Percentiles rank a stretch among this genome's conserved stretches.
Conservation (phyloP, 2,329 filamentous ascomycete species). For the Botrytis squamosa region DNA sequence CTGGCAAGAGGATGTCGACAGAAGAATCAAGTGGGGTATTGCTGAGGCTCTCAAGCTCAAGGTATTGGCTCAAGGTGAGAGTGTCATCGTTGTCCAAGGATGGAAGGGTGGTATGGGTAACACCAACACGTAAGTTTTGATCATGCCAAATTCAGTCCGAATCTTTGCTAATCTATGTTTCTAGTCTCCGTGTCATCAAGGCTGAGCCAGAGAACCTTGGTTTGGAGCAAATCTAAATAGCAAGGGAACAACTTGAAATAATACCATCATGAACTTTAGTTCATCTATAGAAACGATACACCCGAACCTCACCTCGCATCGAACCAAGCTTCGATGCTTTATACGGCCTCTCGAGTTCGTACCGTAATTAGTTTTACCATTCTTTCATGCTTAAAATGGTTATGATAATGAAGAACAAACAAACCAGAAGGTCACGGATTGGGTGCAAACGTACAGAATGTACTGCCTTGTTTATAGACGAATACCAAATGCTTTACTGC, state of each 20-base stretch:
- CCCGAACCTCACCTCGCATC: constrained; percentile 3
- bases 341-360: constrained; percentile 3
- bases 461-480: constrained; percentile 14
- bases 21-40: constrained; percentile 96
- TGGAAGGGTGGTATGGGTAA: constrained; percentile 91
- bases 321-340: constrained; percentile 12
- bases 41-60: constrained; percentile 79
- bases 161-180: constrained; percentile 13
- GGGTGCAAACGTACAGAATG: constrained; percentile 12
- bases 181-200: constrained; percentile 39
- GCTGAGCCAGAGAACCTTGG: constrained; percentile 37
- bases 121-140: constrained; percentile 65
- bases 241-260: neutral
- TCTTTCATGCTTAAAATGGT: constrained; percentile 13
- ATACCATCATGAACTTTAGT: constrained; percentile 11
- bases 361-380: neutral
- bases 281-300: constrained; percentile 1
- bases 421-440: constrained; percentile 9
- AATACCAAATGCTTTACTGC: constrained; percentile 16
- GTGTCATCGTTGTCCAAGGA: constrained; percentile 81
- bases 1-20: constrained; percentile 99
- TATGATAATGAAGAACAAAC: constrained; percentile 19
- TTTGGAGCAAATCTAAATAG: constrained; percentile 22
- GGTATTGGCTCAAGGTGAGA: constrained; percentile 69
- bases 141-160: neutral